Conservation (phyloP, 306 rosid species). For the Cucurbita maxima region DNA sequence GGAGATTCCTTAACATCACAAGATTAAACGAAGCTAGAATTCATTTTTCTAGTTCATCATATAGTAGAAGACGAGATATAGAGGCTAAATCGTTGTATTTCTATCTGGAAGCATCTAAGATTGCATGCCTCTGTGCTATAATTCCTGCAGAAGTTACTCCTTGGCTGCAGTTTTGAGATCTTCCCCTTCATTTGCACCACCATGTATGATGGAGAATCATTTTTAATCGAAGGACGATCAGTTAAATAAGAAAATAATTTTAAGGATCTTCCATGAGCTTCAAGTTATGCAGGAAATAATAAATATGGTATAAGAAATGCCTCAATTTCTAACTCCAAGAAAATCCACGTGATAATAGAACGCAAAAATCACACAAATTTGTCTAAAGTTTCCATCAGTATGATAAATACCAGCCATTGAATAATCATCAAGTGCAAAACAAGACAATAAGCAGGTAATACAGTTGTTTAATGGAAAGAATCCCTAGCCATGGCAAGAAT, state of each 20-base stretch:
- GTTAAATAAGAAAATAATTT: not conserved
- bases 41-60: not conserved
- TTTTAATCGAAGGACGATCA: not conserved
- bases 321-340: no score
- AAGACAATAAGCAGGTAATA: not conserved
- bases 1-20: not conserved
- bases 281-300: not conserved
- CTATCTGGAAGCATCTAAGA: not conserved
- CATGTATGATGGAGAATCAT: conserved; percentile 18
- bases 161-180: conserved; percentile 69
- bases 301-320: not conserved
- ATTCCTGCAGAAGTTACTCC: no score
- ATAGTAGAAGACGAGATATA: not conserved
- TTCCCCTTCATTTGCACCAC: conserved; percentile 79
- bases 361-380: not conserved
- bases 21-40: not conserved
- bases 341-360: no score
- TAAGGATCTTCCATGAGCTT: not conserved
- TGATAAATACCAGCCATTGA: not conserved
- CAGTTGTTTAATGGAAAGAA: no score
- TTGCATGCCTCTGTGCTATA: no score
- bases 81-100: not conserved
- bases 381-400: not conserved
- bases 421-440: not conserved
- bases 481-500: no score